These are phyloP conservation scores for Hyaloscypha hepaticicola DNA, from an alignment of 495 filamentous ascomycete species.

Conservation along the genomic window DNA sequence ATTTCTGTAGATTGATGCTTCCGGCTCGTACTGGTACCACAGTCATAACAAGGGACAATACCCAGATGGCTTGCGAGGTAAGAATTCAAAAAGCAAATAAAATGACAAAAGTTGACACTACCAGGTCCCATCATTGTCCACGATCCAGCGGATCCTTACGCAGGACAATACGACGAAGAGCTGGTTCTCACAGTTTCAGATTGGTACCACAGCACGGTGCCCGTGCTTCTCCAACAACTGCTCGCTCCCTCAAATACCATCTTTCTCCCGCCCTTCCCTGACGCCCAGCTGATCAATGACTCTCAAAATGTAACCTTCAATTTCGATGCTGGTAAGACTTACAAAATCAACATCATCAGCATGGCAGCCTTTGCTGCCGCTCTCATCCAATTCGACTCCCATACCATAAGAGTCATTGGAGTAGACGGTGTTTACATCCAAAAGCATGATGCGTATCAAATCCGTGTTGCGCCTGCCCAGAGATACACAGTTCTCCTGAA, in stretches of 20 bases:
- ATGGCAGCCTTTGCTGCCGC: slow-evolving; percentile 62
- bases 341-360: slow-evolving; percentile 73
- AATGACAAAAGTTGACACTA: slow-evolving; percentile 33
- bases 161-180: slow-evolving; percentile 65
- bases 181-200: slow-evolving; percentile 61
- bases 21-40: slow-evolving; percentile 29
- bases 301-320: slow-evolving; percentile 59
- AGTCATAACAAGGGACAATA: slow-evolving; percentile 22
- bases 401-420: slow-evolving; percentile 57
- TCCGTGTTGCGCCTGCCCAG: slow-evolving; percentile 59
- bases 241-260: not conserved
- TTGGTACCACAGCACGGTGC: slow-evolving; percentile 52
- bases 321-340: slow-evolving; percentile 70
- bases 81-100: not conserved
- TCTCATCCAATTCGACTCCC: slow-evolving; percentile 65
- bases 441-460: slow-evolving; percentile 34
- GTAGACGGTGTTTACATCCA: slow-evolving; percentile 46
- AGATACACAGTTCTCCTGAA: slow-evolving; percentile 59
- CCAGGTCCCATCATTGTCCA: slow-evolving; percentile 70
- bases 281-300: slow-evolving; percentile 41
- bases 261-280: slow-evolving; percentile 16
- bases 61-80: slow-evolving; percentile 10
- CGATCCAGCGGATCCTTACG: slow-evolving; percentile 60
- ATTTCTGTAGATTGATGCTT: not conserved
- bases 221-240: slow-evolving; percentile 17